Conservation (phyloP, 345 rosid species). For the Turnera subulata region DNA sequence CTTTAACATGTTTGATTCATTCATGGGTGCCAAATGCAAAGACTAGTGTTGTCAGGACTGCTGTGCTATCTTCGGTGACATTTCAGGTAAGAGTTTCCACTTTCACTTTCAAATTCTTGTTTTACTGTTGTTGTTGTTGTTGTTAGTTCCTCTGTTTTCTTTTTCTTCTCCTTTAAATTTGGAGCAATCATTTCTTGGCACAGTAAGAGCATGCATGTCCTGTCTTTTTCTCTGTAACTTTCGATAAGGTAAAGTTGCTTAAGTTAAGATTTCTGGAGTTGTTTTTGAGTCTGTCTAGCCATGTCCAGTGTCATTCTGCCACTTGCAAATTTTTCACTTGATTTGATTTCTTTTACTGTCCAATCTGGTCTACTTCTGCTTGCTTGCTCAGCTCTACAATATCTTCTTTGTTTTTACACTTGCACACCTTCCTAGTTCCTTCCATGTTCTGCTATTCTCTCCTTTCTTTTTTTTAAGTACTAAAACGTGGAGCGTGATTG, state of each 20-base stretch:
- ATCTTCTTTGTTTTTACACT: not conserved
- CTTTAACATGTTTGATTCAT: constrained; percentile 67
- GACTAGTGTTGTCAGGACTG: constrained; percentile 32
- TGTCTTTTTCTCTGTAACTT: constrained; percentile 16
- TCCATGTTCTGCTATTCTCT: not conserved
- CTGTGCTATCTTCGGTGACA: constrained; percentile 56
- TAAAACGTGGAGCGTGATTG: constrained; percentile 38
- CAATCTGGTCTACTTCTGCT: no score
- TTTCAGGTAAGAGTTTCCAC: constrained; percentile 42
- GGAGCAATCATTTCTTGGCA: constrained; percentile 8
- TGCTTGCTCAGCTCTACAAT: not conserved
- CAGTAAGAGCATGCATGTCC: constrained; percentile 18
- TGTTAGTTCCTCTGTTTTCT: not conserved
- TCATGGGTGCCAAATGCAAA: constrained; percentile 65
- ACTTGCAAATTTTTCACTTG: no score
- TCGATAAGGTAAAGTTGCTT: constrained; percentile 3
- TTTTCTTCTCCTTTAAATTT: not conserved
- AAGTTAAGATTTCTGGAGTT: no score
- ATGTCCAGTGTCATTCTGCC: no score
- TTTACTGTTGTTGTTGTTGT: not conserved
- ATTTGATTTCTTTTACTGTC: not conserved
- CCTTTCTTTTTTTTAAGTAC: constrained; percentile 2
- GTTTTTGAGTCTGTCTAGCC: no score
- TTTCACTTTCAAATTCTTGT: not conserved
- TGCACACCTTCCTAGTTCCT: not conserved